phyloP scores from a whole-genome alignment of 2,329 filamentous ascomycete species.

The Fusarium sp. region DNA sequence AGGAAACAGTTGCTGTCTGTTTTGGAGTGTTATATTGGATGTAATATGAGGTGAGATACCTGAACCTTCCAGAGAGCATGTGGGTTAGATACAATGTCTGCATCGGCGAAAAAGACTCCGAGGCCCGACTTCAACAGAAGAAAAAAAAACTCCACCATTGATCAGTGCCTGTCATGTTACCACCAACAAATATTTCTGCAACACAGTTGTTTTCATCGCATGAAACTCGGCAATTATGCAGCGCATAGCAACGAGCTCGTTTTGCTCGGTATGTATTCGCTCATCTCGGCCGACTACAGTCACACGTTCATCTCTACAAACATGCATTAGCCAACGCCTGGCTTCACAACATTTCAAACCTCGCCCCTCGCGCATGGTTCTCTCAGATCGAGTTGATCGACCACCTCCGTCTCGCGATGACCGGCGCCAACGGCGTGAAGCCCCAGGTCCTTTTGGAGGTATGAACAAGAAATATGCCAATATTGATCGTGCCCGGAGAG shows the following conservation, averaged over 20 bases:
- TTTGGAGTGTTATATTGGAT: no score
- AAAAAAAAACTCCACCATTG: constrained; percentile 19
- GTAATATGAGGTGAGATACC: not conserved
- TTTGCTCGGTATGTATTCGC: constrained; percentile 40
- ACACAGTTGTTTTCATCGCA: not conserved
- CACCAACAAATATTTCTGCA: not conserved
- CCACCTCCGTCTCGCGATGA: constrained; percentile 49
- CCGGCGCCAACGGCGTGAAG: constrained; percentile 50
- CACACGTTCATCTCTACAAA: constrained; percentile 35
- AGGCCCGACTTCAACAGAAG: constrained; percentile 18
- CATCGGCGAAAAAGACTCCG: constrained; percentile 33
- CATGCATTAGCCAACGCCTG: constrained; percentile 50
- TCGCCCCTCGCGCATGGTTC: constrained; percentile 65
- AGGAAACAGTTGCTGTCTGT: no score
- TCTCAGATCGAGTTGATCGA: constrained; percentile 63
- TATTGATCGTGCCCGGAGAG: constrained; percentile 41
- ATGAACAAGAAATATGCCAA: constrained; percentile 66
- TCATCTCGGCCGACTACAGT: constrained; percentile 18
- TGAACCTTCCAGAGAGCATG: not conserved
- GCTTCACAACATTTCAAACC: constrained; percentile 48
- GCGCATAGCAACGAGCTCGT: constrained; percentile 32
- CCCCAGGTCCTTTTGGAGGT: constrained; percentile 61
- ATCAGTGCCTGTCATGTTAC: not conserved
- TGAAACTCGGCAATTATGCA: constrained; percentile 31
- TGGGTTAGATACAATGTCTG: not conserved